These are phyloP conservation scores for Megacollybia marginata DNA, from an alignment of 768 basidiomycete species.

Conservation along the genomic window DNA sequence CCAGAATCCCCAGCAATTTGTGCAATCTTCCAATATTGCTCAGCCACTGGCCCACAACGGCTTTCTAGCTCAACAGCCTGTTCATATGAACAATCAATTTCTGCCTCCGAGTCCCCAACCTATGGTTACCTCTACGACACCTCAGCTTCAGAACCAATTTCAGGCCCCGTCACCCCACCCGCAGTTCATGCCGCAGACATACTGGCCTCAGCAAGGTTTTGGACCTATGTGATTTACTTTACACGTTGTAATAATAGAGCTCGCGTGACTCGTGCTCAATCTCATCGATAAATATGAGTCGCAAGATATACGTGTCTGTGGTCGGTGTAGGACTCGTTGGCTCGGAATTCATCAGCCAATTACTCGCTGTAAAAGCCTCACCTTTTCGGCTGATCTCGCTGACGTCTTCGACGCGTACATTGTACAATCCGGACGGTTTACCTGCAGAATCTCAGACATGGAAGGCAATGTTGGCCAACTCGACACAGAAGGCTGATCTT, in stretches of 20 bases:
- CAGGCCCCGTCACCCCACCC: constrained; percentile 22
- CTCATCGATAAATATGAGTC: not conserved
- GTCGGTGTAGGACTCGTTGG: constrained; percentile 94
- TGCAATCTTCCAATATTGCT: not conserved
- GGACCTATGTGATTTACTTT: too few relatives aligned
- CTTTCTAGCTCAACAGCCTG: not conserved
- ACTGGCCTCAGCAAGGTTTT: too few relatives aligned
- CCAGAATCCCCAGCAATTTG: constrained; percentile 16
- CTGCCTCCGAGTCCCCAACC: not conserved
- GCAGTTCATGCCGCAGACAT: constrained; percentile 4
- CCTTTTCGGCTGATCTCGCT: constrained; percentile 65
- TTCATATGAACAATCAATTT: not conserved
- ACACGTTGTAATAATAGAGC: too few relatives aligned
- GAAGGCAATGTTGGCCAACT: constrained; percentile 38
- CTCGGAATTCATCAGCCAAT: constrained; percentile 75
- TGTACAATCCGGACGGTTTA: constrained; percentile 45
- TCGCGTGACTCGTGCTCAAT: too few relatives aligned
- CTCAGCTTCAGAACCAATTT: constrained; percentile 20
- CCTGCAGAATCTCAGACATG: constrained; percentile 30
- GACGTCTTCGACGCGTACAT: constrained; percentile 55
- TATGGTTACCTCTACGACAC: constrained; percentile 8
- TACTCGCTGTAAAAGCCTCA: constrained; percentile 43
- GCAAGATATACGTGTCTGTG: constrained; percentile 48
- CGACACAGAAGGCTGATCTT: constrained; percentile 38
- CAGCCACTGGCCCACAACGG: not conserved